A percentile compares a stretch with the other conserved stretches of the same genome.
Conservation (phyloP, 164 flowering plant species). For the Annona squamosa region DNA sequence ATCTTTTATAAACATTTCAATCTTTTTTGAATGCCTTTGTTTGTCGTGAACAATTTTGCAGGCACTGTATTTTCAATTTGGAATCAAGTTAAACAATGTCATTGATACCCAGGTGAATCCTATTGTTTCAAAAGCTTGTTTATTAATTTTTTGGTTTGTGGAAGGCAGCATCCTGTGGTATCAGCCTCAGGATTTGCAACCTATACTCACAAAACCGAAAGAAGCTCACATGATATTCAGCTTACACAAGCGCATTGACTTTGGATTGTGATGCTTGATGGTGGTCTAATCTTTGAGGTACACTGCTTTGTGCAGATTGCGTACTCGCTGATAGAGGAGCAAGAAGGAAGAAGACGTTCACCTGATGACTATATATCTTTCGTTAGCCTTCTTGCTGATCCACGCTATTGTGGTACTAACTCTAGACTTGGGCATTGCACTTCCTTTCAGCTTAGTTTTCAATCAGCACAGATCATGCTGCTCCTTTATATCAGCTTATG, state of each 20-base stretch:
- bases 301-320: conserved; percentile 53
- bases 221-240: not conserved
- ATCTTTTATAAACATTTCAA: not conserved
- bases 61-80: conserved; percentile 86
- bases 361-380: conserved; percentile 79
- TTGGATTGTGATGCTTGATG: not conserved
- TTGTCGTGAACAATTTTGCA: conserved; percentile 21
- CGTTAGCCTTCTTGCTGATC: conserved; percentile 86
- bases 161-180: not conserved
- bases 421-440: conserved; percentile 3
- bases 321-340: conserved; percentile 75
- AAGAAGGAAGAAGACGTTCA: conserved; percentile 57
- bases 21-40: conserved; percentile 4
- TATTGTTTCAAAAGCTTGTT: not conserved
- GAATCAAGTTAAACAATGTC: conserved; percentile 80
- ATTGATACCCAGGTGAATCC: conserved; percentile 80
- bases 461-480: not conserved
- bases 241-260: not conserved
- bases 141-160: no score
- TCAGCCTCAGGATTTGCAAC: not conserved
- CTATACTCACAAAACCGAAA: not conserved
- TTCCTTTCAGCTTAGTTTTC: not conserved
- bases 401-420: conserved; percentile 74
- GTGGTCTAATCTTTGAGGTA: not conserved
- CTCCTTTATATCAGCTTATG: no score